Percentiles rank a stretch among this genome's conserved stretches.
Conservation (phyloP, 1,284 basidiomycete species). For the Inonotus obliquus region DNA sequence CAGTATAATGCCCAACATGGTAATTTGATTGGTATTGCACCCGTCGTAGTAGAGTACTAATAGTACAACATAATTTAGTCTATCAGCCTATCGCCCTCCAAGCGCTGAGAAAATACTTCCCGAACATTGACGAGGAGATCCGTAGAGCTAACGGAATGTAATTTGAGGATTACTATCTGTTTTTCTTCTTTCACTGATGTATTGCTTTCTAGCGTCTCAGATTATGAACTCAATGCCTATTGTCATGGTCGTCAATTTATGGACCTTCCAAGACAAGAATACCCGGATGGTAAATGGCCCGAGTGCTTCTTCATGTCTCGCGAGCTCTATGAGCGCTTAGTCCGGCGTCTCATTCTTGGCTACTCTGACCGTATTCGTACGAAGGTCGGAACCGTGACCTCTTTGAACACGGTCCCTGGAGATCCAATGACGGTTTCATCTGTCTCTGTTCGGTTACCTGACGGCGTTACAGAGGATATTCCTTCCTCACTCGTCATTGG, state of each 20-base stretch:
- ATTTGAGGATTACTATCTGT: background rate
- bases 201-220: slow-evolving; percentile 1
- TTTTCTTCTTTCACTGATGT: background rate
- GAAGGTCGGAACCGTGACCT: slow-evolving; percentile 1
- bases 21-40: slow-evolving; percentile 10
- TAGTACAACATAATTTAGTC: slow-evolving; percentile 13
- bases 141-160: slow-evolving; percentile 18
- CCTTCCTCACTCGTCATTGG: slow-evolving; percentile 10
- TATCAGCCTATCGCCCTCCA: slow-evolving; percentile 17
- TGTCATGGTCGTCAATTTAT: background rate
- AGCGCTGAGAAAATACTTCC: slow-evolving; percentile 25
- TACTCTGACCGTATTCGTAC: slow-evolving; percentile 7
- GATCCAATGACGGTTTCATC: slow-evolving; percentile 6
- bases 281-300: background rate
- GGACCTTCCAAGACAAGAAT: slow-evolving; percentile 5
- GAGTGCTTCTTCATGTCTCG: slow-evolving; percentile 14
- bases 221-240: background rate
- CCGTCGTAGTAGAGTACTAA: background rate
- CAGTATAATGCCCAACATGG: slow-evolving; percentile 29
- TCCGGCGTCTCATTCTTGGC: slow-evolving; percentile 11
- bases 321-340: slow-evolving; percentile 15
- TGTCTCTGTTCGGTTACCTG: slow-evolving; percentile 10
- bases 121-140: slow-evolving; percentile 24
- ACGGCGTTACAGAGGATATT: background rate
- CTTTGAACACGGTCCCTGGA: background rate